Conservation (phyloP, 2,329 filamentous ascomycete species). For the Pseudopithomyces maydicus region DNA sequence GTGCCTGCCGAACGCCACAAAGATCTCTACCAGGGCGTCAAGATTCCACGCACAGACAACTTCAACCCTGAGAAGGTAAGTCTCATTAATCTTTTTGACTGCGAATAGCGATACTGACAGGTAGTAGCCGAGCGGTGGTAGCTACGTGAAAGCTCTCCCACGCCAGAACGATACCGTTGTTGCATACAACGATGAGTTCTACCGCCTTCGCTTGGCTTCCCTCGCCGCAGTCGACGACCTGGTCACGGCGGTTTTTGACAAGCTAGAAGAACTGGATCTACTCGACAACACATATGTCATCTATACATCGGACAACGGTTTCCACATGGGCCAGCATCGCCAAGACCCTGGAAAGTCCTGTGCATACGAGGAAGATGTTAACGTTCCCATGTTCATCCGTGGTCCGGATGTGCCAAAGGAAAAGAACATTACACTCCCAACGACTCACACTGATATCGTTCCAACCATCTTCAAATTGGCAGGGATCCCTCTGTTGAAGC, state of each 20-base stretch:
- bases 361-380: conserved; percentile 46
- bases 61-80: conserved; percentile 66
- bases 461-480: conserved; percentile 40
- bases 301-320: conserved; percentile 32
- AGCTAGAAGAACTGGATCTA: conserved; percentile 46
- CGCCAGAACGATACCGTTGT: conserved; percentile 52
- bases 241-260: conserved; percentile 51
- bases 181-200: conserved; percentile 58
- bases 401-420: conserved; percentile 39
- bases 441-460: conserved; percentile 43
- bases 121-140: conserved; percentile 49
- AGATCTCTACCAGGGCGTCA: conserved; percentile 62
- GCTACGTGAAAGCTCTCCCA: conserved; percentile 52
- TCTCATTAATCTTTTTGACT: not conserved
- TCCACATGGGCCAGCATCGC: conserved; percentile 45
- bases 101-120: not conserved
- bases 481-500: conserved; percentile 17
- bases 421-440: conserved; percentile 25
- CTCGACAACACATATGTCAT: conserved; percentile 54
- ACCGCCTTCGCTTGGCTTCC: conserved; percentile 54
- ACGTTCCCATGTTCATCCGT: conserved; percentile 45
- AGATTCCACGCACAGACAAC: conserved; percentile 64
- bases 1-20: conserved; percentile 64
- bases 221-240: conserved; percentile 61
- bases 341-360: conserved; percentile 45